Evolutionary conservation across 805 yeast genomes (phyloP).

Genomic region (Limtongia smithiae): DNA sequence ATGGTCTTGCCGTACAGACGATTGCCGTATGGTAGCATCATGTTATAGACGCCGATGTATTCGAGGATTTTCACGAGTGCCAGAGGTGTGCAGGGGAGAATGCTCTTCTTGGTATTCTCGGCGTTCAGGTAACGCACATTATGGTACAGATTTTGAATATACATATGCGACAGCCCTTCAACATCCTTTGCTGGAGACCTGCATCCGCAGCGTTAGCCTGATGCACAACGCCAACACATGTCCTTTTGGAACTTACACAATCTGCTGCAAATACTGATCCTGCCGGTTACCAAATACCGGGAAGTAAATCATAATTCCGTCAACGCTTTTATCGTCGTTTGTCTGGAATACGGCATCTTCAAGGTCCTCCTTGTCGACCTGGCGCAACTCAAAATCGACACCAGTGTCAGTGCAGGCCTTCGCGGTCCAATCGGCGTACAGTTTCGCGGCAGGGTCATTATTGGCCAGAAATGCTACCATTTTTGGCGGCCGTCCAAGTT

Average conservation of each 20-base stretch:
- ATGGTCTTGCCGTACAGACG: conserved; percentile 89
- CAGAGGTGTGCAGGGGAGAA: conserved; percentile 93
- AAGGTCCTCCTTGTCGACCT: conserved; percentile 72
- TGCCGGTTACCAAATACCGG: conserved; percentile 95
- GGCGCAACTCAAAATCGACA: conserved; percentile 72
- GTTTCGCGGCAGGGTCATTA: conserved; percentile 88
- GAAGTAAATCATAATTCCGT: conserved; percentile 95
- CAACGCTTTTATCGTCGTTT: conserved; percentile 66
- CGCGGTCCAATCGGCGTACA: conserved; percentile 95
- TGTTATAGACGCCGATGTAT: conserved; percentile 81
- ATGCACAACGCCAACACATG: neutral
- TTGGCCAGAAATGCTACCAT: conserved; percentile 92
- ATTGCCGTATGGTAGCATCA: conserved; percentile 79
- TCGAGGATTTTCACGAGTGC: conserved; percentile 93
- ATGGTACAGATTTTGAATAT: conserved; percentile 92
- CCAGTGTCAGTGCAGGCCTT: conserved; percentile 86
- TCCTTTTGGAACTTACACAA: conserved; percentile 44
- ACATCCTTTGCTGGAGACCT: conserved; percentile 83
- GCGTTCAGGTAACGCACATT: conserved; percentile 80
- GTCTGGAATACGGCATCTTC: conserved; percentile 83
- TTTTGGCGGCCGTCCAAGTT: conserved; percentile 58
- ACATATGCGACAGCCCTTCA: conserved; percentile 88
- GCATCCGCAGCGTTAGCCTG: neutral
- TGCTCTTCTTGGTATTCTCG: conserved; percentile 68
- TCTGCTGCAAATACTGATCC: conserved; percentile 93